These are phyloP conservation scores for Macaranga tanarius DNA, from an alignment of 441 rosid genomes.

Conservation along the genomic window DNA sequence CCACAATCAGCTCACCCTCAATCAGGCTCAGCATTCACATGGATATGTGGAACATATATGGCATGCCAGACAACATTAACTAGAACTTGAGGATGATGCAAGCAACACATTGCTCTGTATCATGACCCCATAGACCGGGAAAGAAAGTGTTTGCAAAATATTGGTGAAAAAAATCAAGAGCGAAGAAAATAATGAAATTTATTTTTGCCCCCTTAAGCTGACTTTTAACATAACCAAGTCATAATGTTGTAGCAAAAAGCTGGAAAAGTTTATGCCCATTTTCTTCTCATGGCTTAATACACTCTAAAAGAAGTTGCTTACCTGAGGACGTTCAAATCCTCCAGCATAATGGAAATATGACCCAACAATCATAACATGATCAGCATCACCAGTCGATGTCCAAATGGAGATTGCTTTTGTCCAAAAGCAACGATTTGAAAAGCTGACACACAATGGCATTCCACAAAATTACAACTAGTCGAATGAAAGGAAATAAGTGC, in stretches of 20 bases:
- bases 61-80: not conserved
- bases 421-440: constrained; percentile 91
- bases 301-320: constrained; percentile 17
- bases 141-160: too few species aligned
- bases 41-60: too few species aligned
- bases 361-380: constrained; percentile 83
- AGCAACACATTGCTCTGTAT: not conserved
- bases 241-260: not conserved
- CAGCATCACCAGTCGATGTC: constrained; percentile 89
- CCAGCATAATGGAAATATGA: constrained; percentile 91
- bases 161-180: not conserved
- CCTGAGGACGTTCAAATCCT: constrained; percentile 93
- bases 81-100: not conserved
- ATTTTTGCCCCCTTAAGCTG: not conserved
- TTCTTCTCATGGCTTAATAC: too few species aligned
- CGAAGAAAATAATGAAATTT: not conserved
- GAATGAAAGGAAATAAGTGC: not conserved
- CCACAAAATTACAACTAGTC: constrained; percentile 11
- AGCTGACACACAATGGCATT: constrained; percentile 43
- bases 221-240: not conserved
- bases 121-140: not conserved
- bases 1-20: not conserved
- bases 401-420: constrained; percentile 94
- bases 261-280: too few species aligned
- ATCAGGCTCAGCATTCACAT: too few species aligned